Evolutionary conservation across 148 eudicot species (phyloP).

Genomic region (Fallopia convolvulus): DNA sequence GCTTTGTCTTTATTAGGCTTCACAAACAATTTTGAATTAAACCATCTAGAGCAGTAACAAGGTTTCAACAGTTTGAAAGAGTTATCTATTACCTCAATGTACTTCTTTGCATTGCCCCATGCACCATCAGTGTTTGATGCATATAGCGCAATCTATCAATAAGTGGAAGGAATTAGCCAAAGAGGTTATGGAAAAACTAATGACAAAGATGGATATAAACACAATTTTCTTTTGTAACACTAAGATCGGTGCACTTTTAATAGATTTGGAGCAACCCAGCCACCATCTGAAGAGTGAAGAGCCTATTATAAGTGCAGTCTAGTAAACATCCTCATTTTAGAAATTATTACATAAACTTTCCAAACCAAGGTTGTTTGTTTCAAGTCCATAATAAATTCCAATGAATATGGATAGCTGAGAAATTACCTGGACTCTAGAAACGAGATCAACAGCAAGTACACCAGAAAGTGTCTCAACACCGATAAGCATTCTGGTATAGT

Average conservation of each 20-base stretch:
- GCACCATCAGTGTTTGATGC: constrained; percentile 94
- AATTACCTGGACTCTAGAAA: constrained; percentile 32
- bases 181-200: background rate
- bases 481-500: constrained; percentile 87
- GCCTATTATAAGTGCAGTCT: too few species aligned
- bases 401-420: background rate
- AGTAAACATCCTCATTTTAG: too few species aligned
- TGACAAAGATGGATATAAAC: background rate
- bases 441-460: constrained; percentile 26
- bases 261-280: too few species aligned
- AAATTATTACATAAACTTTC: too few species aligned
- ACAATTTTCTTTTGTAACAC: background rate
- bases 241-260: too few species aligned
- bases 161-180: background rate
- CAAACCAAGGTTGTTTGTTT: background rate
- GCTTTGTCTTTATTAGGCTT: too few species aligned
- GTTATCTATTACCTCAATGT: constrained; percentile 52
- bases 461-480: constrained; percentile 30
- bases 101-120: constrained; percentile 96
- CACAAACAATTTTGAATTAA: too few species aligned
- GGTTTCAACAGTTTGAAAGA: background rate
- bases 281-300: too few species aligned
- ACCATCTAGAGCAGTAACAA: background rate
- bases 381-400: background rate
- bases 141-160: constrained; percentile 62